Percentiles rank a stretch among this genome's conserved stretches.
Conservation (phyloP, 1,284 basidiomycete genomes). For the Ceratobasidium sp. region DNA sequence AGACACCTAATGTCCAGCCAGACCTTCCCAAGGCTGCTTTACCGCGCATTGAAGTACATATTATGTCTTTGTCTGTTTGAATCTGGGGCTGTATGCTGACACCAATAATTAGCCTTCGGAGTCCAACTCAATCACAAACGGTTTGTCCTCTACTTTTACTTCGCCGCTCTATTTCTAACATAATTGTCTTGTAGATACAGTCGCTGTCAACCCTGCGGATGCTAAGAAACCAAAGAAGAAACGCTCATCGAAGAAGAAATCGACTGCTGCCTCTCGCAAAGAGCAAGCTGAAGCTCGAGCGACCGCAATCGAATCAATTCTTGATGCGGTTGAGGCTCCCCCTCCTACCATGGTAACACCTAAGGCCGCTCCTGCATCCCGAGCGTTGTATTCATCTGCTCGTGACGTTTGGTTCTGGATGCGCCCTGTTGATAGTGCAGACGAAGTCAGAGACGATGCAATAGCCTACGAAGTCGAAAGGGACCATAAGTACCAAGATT, state of each 20-base stretch:
- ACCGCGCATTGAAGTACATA: no score
- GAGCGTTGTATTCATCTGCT: background rate
- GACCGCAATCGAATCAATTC: background rate
- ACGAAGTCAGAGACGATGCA: no score
- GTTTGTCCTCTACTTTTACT: no score
- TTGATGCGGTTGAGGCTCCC: background rate
- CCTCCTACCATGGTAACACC: background rate
- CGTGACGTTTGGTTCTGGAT: conserved; percentile 20
- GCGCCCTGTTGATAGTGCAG: background rate
- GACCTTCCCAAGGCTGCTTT: no score
- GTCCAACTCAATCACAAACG: no score
- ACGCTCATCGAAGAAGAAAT: background rate
- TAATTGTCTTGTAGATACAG: no score
- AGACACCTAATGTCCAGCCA: no score
- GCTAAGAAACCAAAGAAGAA: background rate
- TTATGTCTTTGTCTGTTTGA: no score
- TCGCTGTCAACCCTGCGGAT: background rate
- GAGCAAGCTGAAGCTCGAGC: background rate
- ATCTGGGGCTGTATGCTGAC: no score
- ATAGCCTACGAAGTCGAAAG: background rate
- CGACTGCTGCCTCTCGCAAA: background rate
- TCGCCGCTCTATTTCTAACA: no score
- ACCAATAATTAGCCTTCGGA: no score
- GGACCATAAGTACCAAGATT: background rate
- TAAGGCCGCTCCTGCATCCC: background rate